These are phyloP conservation scores for Ambrosiella xylebori DNA, from an alignment of 2,329 filamentous ascomycete genomes.

Conservation along the genomic window DNA sequence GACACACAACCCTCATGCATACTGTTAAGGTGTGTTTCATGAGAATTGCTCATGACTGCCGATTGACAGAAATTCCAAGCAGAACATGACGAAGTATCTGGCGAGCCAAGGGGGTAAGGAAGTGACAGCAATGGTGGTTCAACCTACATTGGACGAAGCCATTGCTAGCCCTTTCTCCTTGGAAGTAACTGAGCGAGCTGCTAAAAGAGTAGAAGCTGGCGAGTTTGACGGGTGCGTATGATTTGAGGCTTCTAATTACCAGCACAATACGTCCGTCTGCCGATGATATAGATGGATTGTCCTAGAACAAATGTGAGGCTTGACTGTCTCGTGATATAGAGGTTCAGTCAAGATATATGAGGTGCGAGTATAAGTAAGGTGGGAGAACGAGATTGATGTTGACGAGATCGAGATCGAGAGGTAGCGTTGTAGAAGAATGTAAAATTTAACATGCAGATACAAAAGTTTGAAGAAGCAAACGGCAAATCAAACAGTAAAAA, in stretches of 20 bases:
- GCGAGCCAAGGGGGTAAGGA: constrained; percentile 13
- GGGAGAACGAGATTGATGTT: no score
- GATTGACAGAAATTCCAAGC: not conserved
- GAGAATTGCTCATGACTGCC: not conserved
- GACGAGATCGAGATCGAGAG: no score
- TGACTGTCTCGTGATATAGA: not conserved
- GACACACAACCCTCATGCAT: not conserved
- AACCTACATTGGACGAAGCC: constrained; percentile 14
- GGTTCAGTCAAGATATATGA: no score
- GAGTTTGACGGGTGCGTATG: constrained; percentile 9
- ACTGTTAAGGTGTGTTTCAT: not conserved
- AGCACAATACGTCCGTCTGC: constrained; percentile 7
- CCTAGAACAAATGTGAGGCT: not conserved
- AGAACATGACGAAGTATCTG: constrained; percentile 2
- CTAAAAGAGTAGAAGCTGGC: constrained; percentile 11
- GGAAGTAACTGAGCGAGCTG: constrained; percentile 11
- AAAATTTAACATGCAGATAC: no score
- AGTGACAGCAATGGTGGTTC: constrained; percentile 13
- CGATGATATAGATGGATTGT: not conserved
- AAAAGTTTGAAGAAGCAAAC: no score
- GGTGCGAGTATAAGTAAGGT: no score
- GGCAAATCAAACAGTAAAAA: not conserved
- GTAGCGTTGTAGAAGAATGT: no score
- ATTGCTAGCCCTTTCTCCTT: constrained; percentile 14
- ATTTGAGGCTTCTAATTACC: not conserved